Percentiles rank a stretch among this genome's conserved stretches.
These are phyloP conservation scores for Lepiota brunneoincarnata DNA, from an alignment of 768 basidiomycete genomes.

Conservation along the genomic window DNA sequence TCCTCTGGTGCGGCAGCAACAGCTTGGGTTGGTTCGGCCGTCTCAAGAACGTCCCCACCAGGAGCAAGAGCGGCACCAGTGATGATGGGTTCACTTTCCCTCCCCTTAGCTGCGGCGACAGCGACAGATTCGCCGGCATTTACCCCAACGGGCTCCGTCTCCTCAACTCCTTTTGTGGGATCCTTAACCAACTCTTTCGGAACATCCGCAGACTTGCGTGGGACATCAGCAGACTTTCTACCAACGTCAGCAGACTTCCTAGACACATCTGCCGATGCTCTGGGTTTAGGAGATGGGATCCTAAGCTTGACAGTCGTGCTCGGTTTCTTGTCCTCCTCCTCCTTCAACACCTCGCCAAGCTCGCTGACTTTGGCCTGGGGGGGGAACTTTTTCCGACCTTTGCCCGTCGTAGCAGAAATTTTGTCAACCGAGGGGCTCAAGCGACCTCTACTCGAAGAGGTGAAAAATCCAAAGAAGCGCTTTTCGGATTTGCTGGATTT, in stretches of 20 bases:
- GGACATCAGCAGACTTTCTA: neutral
- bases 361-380: constrained; percentile 46
- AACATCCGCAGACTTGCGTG: constrained; percentile 12
- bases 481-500: constrained; percentile 52
- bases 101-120: neutral
- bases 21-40: neutral
- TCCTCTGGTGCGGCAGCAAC: neutral
- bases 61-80: neutral
- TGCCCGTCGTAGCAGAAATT: constrained; percentile 28
- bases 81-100: neutral
- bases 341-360: constrained; percentile 66
- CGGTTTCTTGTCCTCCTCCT: constrained; percentile 37
- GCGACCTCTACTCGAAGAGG: constrained; percentile 24
- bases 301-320: constrained; percentile 20
- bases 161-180: constrained; percentile 6
- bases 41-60: neutral
- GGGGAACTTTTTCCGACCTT: constrained; percentile 32
- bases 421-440: constrained; percentile 28
- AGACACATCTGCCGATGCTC: constrained; percentile 25
- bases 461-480: constrained; percentile 61
- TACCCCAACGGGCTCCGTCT: constrained; percentile 1
- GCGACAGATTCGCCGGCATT: neutral
- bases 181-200: constrained; percentile 4
- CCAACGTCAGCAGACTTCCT: constrained; percentile 15
- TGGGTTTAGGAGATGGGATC: constrained; percentile 27